phyloP scores from a whole-genome alignment of 805 yeast species.

The Candida nanaspora region DNA sequence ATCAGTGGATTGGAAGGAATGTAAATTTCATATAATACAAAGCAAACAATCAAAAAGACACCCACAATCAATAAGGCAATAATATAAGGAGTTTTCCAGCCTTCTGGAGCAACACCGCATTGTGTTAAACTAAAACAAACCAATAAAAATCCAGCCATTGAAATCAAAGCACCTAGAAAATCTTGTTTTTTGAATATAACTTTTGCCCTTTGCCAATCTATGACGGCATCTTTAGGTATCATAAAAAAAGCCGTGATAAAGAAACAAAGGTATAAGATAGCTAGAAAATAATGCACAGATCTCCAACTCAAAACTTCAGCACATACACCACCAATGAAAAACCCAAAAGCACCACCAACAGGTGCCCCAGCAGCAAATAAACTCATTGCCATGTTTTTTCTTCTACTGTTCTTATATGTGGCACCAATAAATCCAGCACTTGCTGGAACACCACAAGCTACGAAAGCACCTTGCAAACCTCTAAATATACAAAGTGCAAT shows the following conservation, averaged over 20 bases:
- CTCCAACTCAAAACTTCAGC: constrained; percentile 33
- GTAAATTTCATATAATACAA: constrained; percentile 31
- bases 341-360: constrained; percentile 36
- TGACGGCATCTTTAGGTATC: constrained; percentile 29
- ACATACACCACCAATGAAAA: constrained; percentile 38
- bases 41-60: constrained; percentile 22
- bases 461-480: constrained; percentile 36
- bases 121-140: constrained; percentile 39
- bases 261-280: constrained; percentile 28
- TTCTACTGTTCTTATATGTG: constrained; percentile 28
- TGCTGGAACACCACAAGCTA: constrained; percentile 40
- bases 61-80: constrained; percentile 36
- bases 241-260: constrained; percentile 15
- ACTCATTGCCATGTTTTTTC: constrained; percentile 38
- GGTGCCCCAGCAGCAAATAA: constrained; percentile 41
- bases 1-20: constrained; percentile 36
- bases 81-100: constrained; percentile 42
- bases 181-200: constrained; percentile 25
- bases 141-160: constrained; percentile 32
- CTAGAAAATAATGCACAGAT: constrained; percentile 31
- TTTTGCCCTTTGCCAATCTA: constrained; percentile 19
- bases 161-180: constrained; percentile 36
- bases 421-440: constrained; percentile 40
- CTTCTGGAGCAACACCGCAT: constrained; percentile 30
- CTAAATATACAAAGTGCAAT: constrained; percentile 33